A percentile compares a stretch with the other conserved stretches of the same genome.
Evolutionary conservation across 2,329 filamentous ascomycete genomes (phyloP).

Genomic region (Harringtonia aguacate): DNA sequence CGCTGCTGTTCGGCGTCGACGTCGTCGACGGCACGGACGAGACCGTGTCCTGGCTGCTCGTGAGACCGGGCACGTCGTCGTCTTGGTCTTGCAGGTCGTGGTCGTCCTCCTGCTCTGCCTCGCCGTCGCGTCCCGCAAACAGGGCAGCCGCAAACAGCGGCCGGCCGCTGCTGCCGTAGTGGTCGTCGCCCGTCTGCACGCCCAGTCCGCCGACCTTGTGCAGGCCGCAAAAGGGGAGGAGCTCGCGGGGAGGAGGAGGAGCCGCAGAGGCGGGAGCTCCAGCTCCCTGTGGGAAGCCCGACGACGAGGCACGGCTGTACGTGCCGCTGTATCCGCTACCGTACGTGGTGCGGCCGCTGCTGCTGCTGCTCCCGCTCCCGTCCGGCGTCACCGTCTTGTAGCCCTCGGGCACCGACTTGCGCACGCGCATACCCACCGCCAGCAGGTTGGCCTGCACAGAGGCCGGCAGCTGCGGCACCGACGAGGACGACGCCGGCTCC

Average conservation of each 20-base stretch:
- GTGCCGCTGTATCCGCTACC: too few species aligned
- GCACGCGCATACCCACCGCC: constrained; percentile 85
- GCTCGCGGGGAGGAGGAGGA: constrained; percentile 34
- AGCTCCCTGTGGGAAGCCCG: too few species aligned
- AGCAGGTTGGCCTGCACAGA: constrained; percentile 73
- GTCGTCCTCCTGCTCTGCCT: constrained; percentile 13
- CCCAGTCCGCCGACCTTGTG: constrained; percentile 62
- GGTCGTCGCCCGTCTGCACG: constrained; percentile 36
- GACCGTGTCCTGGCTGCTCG: constrained; percentile 45
- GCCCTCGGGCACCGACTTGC: constrained; percentile 86
- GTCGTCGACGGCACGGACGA: constrained; percentile 21
- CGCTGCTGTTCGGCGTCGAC: constrained; percentile 6
- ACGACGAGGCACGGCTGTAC: too few species aligned
- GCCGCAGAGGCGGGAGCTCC: too few species aligned
- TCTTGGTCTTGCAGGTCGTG: constrained; percentile 9
- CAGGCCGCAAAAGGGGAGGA: constrained; percentile 73
- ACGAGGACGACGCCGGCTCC: constrained; percentile 7
- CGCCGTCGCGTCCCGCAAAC: constrained; percentile 14
- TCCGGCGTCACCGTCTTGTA: constrained; percentile 70
- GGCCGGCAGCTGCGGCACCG: constrained; percentile 44
- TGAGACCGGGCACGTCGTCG: constrained; percentile 28
- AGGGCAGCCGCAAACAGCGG: constrained; percentile 6
- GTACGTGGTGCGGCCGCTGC: neutral
- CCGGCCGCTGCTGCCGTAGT: too few species aligned
- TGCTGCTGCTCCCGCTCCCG: neutral